These are phyloP conservation scores for Didymellaceae sp. DNA, from an alignment of 2,329 filamentous ascomycete species.

Conservation along the genomic window DNA sequence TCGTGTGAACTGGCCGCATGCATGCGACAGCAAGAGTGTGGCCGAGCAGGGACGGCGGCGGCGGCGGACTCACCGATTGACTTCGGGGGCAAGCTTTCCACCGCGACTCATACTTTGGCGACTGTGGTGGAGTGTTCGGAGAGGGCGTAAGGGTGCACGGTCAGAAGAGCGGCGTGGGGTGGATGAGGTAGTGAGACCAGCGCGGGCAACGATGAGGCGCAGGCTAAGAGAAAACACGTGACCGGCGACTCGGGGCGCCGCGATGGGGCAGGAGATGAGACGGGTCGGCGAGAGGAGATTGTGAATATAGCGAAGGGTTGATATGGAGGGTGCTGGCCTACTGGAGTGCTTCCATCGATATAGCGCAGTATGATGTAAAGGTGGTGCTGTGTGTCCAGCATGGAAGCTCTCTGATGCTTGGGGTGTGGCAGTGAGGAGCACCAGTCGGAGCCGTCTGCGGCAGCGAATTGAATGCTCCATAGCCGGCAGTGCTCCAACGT, in stretches of 20 bases:
- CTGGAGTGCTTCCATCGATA: too few relatives aligned
- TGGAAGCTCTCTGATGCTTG: too few relatives aligned
- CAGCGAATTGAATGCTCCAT: slow-evolving; percentile 32
- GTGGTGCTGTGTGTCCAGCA: too few relatives aligned
- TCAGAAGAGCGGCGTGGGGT: slow-evolving; percentile 16
- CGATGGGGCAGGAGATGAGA: not conserved
- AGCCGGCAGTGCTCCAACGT: slow-evolving; percentile 9
- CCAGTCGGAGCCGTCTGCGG: slow-evolving; percentile 30
- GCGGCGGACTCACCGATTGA: slow-evolving; percentile 79
- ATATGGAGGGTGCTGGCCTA: too few relatives aligned
- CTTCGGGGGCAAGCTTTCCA: slow-evolving; percentile 98
- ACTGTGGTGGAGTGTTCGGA: slow-evolving; percentile 25
- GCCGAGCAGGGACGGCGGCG: slow-evolving; percentile 20
- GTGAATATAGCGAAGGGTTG: too few relatives aligned
- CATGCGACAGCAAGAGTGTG: slow-evolving; percentile 24
- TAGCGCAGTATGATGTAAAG: too few relatives aligned
- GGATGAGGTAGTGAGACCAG: slow-evolving; percentile 14
- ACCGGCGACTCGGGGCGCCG: slow-evolving; percentile 5
- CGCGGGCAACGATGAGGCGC: slow-evolving; percentile 17
- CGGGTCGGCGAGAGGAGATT: too few relatives aligned
- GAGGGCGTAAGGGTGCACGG: slow-evolving; percentile 31
- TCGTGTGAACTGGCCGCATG: slow-evolving; percentile 34
- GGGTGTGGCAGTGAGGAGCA: slow-evolving; percentile 10
- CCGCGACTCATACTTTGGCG: slow-evolving; percentile 86
- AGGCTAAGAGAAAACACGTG: slow-evolving; percentile 9